Evolutionary conservation across 495 filamentous ascomycete species (phyloP), one percentile per base, ranked within the genome.

Genomic region (Penicillium taxi): DNA sequence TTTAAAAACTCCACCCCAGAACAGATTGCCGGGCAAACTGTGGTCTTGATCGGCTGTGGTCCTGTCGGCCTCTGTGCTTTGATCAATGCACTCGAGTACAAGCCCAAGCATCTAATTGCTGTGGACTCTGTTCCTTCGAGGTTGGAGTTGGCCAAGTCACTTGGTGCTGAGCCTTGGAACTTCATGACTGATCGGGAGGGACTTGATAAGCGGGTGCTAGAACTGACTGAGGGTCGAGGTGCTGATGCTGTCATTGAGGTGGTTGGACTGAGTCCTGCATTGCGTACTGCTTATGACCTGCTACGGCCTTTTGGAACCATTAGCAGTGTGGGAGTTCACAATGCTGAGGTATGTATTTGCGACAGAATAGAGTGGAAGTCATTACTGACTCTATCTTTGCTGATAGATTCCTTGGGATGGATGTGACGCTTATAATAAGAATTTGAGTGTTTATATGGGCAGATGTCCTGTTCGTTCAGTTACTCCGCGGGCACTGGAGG

Each of bases 221-320:
- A 89, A 48, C 69, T 82, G 35, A 95, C 85, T 0, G 73, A 81
- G 6, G 86, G 87, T 0, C 68, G 91, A 19, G 91, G 91, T 2
- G 91, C 88, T 0, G 91, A 98, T 69, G 80, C 81, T 3, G 81
- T 94, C 7, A 78, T 96, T 49, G 91, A 98, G 61, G 84, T 94
- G 5, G 91, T 98, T 6, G 91, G 91, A 1, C 59, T 86, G 47
- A 88, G 81, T 35, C 77, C 82, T 36, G 91, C 91, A 12, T 59
- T 96, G 53, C 77, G 72, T 55, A 86, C 85, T 37, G 86, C 77
- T 0, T 95, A 84, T 58, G 88, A 96, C 27, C 61, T 95, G 25
- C 44, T 98, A 26, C 73, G 91, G 35, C 89, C 91, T 14, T 98
- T 81, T 71, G 88, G 88, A 1, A 72, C 78, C 7, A 88, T 98